These are phyloP conservation scores for Gossypioides kirkii DNA, from an alignment of 345 rosid genomes.

Conservation along the genomic window DNA sequence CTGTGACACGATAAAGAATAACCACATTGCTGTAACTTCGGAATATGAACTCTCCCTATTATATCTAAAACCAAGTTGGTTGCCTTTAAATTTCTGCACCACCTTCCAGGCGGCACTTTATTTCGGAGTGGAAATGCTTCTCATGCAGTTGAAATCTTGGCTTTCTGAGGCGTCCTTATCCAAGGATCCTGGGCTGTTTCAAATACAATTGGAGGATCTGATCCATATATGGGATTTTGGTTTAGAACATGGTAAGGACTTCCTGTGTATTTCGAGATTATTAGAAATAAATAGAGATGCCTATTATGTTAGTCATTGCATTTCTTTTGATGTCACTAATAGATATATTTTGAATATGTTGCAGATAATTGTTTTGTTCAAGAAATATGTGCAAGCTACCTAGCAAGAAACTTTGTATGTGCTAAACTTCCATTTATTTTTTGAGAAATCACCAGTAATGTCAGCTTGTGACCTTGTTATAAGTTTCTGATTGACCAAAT, in stretches of 20 bases:
- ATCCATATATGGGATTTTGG: conserved; percentile 62
- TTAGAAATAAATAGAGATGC: conserved; percentile 9
- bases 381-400: conserved; percentile 54
- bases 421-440: conserved; percentile 22
- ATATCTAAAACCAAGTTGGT: not conserved
- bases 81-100: conserved; percentile 1
- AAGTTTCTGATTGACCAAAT: conserved; percentile 10
- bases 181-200: conserved; percentile 21
- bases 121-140: conserved; percentile 61
- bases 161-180: conserved; percentile 30
- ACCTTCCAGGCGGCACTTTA: conserved; percentile 51
- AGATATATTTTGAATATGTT: conserved; percentile 29
- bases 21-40: not conserved
- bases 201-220: conserved; percentile 49
- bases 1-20: not conserved
- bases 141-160: conserved; percentile 45
- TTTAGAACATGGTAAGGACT: conserved; percentile 49
- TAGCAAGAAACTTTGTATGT: conserved; percentile 76
- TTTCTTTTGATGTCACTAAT: conserved; percentile 27
- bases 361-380: conserved; percentile 55
- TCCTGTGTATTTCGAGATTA: conserved; percentile 5
- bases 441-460: conserved; percentile 11
- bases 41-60: not conserved
- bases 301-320: conserved; percentile 5
- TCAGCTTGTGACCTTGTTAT: not conserved